Conservation (phyloP, 768 basidiomycete species). For the Lactarius psammicola region DNA sequence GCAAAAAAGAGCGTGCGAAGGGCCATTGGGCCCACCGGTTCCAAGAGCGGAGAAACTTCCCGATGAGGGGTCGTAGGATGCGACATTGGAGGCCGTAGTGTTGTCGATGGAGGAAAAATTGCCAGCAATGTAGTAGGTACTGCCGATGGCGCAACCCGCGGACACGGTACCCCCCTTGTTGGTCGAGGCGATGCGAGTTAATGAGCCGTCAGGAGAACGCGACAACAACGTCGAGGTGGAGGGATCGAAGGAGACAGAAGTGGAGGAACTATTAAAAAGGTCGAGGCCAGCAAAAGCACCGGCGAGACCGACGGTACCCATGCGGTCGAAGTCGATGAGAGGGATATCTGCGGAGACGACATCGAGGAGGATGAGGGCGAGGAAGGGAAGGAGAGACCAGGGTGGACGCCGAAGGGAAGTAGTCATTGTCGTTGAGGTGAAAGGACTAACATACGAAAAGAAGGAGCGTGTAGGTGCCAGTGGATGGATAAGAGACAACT, state of each 20-base stretch:
- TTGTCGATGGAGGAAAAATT: slow-evolving; percentile 71
- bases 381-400: slow-evolving; percentile 29
- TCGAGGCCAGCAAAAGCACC: slow-evolving; percentile 89
- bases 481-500: not conserved
- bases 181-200: slow-evolving; percentile 71
- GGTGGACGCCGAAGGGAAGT: slow-evolving; percentile 27
- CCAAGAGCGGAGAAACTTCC: slow-evolving; percentile 61
- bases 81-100: slow-evolving; percentile 65
- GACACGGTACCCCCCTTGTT: slow-evolving; percentile 75
- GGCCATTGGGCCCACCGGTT: slow-evolving; percentile 68
- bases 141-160: slow-evolving; percentile 68
- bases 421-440: slow-evolving; percentile 1
- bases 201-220: slow-evolving; percentile 61
- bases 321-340: slow-evolving; percentile 68
- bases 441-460: slow-evolving; percentile 17
- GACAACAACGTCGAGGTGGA: slow-evolving; percentile 69
- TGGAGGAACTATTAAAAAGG: slow-evolving; percentile 58
- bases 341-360: slow-evolving; percentile 34
- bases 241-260: slow-evolving; percentile 59
- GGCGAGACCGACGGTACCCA: slow-evolving; percentile 88
- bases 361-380: slow-evolving; percentile 33
- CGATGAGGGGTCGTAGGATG: slow-evolving; percentile 64
- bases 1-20: slow-evolving; percentile 73
- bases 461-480: not conserved
- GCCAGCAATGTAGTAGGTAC: slow-evolving; percentile 78